These are phyloP conservation scores for Geosmithia flava DNA, from an alignment of 2,329 filamentous ascomycete genomes.

Conservation along the genomic window DNA sequence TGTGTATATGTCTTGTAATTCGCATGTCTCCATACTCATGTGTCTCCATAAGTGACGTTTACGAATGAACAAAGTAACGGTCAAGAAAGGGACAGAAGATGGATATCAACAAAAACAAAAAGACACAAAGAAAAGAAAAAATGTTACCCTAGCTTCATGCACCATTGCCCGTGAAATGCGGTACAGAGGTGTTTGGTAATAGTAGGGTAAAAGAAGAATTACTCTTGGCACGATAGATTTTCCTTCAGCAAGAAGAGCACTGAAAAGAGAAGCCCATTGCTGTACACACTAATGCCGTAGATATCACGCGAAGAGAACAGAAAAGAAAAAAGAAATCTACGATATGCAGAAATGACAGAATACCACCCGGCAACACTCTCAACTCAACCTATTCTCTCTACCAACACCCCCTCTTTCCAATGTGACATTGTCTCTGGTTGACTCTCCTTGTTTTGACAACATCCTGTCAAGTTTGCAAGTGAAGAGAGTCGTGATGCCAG, in stretches of 20 bases:
- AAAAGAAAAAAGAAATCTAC: neutral
- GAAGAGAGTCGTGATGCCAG: too few species aligned
- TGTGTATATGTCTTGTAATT: too few species aligned
- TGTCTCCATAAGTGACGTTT: too few species aligned
- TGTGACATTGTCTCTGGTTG: too few species aligned
- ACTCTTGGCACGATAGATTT: constrained; percentile 41
- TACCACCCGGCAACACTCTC: too few species aligned
- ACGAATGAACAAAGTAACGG: too few species aligned
- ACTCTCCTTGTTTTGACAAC: too few species aligned
- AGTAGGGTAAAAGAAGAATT: constrained; percentile 23
- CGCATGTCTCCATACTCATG: too few species aligned
- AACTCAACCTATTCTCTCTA: too few species aligned
- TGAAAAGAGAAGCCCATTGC: constrained; percentile 33
- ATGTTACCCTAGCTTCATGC: constrained; percentile 45
- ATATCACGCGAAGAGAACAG: neutral
- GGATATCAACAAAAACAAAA: neutral
- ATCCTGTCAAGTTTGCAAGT: too few species aligned
- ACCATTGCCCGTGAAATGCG: constrained; percentile 28
- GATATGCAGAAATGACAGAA: neutral
- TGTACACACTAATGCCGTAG: constrained; percentile 48
- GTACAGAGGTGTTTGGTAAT: constrained; percentile 46
- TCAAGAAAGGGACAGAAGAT: neutral
- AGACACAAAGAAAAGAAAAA: neutral
- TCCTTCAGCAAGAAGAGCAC: constrained; percentile 46
- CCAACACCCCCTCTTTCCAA: too few species aligned